Evolutionary conservation across 345 rosid species (phyloP).

Genomic region (Sapria himalayana): DNA sequence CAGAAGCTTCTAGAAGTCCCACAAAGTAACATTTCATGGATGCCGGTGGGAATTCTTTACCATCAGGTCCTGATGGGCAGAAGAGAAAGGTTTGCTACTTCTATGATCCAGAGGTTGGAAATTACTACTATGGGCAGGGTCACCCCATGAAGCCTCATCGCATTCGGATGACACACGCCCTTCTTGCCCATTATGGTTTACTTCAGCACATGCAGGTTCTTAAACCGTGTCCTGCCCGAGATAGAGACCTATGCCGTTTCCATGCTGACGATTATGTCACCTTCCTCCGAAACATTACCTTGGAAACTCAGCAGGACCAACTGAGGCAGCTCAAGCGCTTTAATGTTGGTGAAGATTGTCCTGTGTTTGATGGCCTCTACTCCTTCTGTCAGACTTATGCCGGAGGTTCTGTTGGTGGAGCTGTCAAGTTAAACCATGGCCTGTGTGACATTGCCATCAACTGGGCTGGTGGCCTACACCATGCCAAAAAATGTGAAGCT

Average conservation of each 20-base stretch:
- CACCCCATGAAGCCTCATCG: conserved; percentile 56
- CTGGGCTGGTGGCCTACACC: conserved; percentile 63
- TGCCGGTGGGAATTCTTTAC: conserved; percentile 33
- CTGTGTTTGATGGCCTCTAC: conserved; percentile 51
- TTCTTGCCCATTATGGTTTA: too few species aligned
- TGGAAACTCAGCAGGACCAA: conserved; percentile 51
- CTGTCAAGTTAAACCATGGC: conserved; percentile 46
- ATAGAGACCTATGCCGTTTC: conserved; percentile 44
- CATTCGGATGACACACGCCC: conserved; percentile 45
- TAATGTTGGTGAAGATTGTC: conserved; percentile 58
- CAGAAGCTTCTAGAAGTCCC: not conserved
- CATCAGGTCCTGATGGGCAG: conserved; percentile 34
- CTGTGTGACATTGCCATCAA: conserved; percentile 42
- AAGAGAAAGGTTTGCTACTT: conserved; percentile 49
- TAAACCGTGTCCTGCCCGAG: conserved; percentile 44
- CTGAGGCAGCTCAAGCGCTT: conserved; percentile 47
- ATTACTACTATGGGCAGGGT: conserved; percentile 43
- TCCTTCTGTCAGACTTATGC: conserved; percentile 63
- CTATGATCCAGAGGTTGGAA: conserved; percentile 63
- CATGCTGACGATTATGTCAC: conserved; percentile 47
- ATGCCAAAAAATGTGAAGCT: conserved; percentile 56
- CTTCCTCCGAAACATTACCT: conserved; percentile 45
- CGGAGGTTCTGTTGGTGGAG: conserved; percentile 52
- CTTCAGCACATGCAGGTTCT: conserved; percentile 53
- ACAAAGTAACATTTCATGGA: conserved; percentile 16